Conservation (phyloP, 345 rosid species). For the Carallia brachiata region DNA sequence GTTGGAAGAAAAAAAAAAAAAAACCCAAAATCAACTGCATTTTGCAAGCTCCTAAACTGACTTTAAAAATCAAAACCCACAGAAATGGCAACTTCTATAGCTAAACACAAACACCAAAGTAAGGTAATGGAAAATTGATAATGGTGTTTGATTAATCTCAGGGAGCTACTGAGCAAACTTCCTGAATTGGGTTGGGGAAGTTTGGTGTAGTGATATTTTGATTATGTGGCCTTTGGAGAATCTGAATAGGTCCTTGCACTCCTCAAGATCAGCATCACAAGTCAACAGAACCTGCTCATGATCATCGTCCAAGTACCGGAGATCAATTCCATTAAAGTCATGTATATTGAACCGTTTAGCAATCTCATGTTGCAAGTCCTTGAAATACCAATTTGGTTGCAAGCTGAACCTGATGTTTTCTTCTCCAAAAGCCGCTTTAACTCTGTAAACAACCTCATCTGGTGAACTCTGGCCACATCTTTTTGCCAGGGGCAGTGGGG, state of each 20-base stretch:
- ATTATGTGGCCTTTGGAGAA: constrained; percentile 48
- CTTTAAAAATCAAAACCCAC: too few species aligned
- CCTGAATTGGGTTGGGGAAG: constrained; percentile 34
- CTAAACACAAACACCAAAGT: too few species aligned
- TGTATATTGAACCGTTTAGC: constrained; percentile 28
- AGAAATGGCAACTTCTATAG: too few species aligned
- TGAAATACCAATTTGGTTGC: constrained; percentile 26
- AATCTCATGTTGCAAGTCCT: constrained; percentile 28
- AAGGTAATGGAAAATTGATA: too few species aligned
- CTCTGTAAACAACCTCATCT: constrained; percentile 31
- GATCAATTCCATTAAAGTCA: constrained; percentile 20
- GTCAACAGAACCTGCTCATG: constrained; percentile 30
- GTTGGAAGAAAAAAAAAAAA: too few species aligned
- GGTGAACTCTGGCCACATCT: constrained; percentile 10
- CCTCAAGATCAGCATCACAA: constrained; percentile 54
- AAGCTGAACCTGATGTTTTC: constrained; percentile 40
- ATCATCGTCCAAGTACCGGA: constrained; percentile 30
- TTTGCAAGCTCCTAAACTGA: too few species aligned
- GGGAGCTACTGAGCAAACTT: constrained; percentile 31
- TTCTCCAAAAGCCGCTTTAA: constrained; percentile 64
- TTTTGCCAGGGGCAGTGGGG: constrained; percentile 31
- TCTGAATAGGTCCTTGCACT: constrained; percentile 68
- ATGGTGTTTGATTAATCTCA: constrained; percentile 1
- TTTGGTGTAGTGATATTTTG: constrained; percentile 50
- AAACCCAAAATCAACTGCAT: too few species aligned